Base-by-base conservation (phyloP, 768 basidiomycete genomes). In the Pleurotus tuoliensis region DNA sequence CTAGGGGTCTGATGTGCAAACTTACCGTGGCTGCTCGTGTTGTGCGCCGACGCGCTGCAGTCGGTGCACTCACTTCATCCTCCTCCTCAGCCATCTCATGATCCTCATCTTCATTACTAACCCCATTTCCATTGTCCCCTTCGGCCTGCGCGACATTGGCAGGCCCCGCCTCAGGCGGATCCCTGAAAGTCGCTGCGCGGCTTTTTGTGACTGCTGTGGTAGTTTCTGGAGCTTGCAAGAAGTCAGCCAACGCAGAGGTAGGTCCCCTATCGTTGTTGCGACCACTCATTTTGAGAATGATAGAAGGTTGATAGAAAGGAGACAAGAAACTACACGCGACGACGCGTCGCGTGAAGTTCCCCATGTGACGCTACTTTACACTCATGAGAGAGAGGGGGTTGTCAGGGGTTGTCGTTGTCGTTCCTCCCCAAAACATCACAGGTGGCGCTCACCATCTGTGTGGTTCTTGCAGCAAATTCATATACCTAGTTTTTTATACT, bases 171-270 rank as follows among this genome's bases (percentile, higher is more conserved):
- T 67, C 71, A n/a, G 79, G 67, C 59, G 78, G 74, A 27, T 69
- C 67, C 46, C 61, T 56, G 6, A 40, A n/a, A n/a, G 64, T 59
- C 3, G 71, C 72, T 20, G 62, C 69, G 20, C 77, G 72, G 11
- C 72, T 70, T 22, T 78, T 79, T 38, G 81, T 67, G 15, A 74
- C 77, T 2, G 75, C 75, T 4, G 77, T 66, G 3, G 76, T 80
- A 39, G 81, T 82, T 4, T 78, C 79, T 46, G 73, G 69, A 47
- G 89, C 92, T 63, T 81, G 81, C 30, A 94, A 73, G 61, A 88
- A 93, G 59, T 91, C 89, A 37, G 92, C 92, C 11, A 94, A 71
- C 0, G 92, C 92, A 18, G 90, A 92, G 0, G 88, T 83, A 3
- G 92, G 91, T 0, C 92, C 92, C 9, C 87, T 82, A 43, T 93